Evolutionary conservation across 768 basidiomycete species (phyloP), one percentile per base, ranked within the genome.

Genomic region (Podaxis pistillaris): DNA sequence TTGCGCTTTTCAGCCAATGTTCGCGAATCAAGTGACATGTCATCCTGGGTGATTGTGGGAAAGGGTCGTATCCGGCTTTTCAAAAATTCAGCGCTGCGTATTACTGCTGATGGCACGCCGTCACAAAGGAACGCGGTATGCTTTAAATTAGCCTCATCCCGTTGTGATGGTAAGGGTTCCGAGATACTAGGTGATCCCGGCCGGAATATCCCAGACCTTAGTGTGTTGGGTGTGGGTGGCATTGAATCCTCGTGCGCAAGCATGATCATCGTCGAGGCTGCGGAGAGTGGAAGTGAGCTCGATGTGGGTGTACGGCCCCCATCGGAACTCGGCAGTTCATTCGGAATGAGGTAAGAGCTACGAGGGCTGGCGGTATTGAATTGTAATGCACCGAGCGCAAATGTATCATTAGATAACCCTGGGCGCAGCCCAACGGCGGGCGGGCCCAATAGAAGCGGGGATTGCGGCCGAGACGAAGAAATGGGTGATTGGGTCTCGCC

Each of bases 41-140:
- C 60, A 50, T 62, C 60, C 12, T 56, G 60, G 15, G 54, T 49
- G 22, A 37, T 55, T 55, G 60, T 54, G 53, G 60, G 53, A 55
- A 54, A 46, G 17, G 50, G 13, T 30, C 59, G 50, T 30, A 6
- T 44, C n/a, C 59, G 49, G 49, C 40, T 26, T 37, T 61, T 61
- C 5, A 19, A 47, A 26, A 46, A 55, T 49, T 62, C 53, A n/a
- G 41, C 41, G 36, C 54, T 40, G 46, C n/a, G 54, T 22, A 56
- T 55, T 38, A 53, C 60, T 17, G 60, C 17, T 50, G 60, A 55
- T 37, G 54, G 53, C 53, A 56, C 30, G 44, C 36, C 36, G 52
- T 55, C 60, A 54, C 28, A 24, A 17, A 53, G 38, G 40, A 41
- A 60, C 19, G 26, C 24, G 19, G 24, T 36, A 24, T 58, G 19